phyloP scores from a whole-genome alignment of 106 monocot genomes.

The Dendrobium huoshanense region DNA sequence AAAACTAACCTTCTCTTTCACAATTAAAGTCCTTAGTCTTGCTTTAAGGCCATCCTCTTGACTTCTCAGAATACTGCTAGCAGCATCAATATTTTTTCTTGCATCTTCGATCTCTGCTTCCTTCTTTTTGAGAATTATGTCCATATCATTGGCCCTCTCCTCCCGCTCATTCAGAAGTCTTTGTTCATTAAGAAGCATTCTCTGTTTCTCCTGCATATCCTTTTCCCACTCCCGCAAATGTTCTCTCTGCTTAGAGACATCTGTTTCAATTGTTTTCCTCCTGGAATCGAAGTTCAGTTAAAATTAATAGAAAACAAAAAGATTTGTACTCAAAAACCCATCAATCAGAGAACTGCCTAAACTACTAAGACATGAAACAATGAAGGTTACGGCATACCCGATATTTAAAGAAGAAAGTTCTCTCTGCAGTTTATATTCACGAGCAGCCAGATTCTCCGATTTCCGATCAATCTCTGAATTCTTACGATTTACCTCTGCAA shows the following conservation, averaged over 20 bases:
- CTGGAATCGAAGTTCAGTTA: constrained; percentile 14
- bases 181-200: constrained; percentile 71
- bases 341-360: neutral
- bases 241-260: constrained; percentile 56
- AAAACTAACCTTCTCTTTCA: constrained; percentile 66
- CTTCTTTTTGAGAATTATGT: constrained; percentile 42
- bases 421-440: constrained; percentile 58
- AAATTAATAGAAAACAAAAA: neutral
- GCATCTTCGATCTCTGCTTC: constrained; percentile 66
- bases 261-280: constrained; percentile 48
- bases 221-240: constrained; percentile 72
- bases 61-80: constrained; percentile 38
- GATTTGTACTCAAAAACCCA: neutral
- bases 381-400: constrained; percentile 37
- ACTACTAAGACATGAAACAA: neutral
- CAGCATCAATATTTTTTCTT: constrained; percentile 28
- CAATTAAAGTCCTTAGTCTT: constrained; percentile 41
- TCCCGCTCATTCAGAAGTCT: constrained; percentile 83
- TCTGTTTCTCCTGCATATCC: constrained; percentile 70
- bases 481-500: constrained; percentile 86
- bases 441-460: constrained; percentile 57
- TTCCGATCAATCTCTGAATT: constrained; percentile 68
- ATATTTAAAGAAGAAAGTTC: constrained; percentile 44
- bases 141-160: constrained; percentile 52
- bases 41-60: constrained; percentile 55